Base-by-base conservation (phyloP, 163 green algal genomes). In the Scenedesmus sp. region DNA sequence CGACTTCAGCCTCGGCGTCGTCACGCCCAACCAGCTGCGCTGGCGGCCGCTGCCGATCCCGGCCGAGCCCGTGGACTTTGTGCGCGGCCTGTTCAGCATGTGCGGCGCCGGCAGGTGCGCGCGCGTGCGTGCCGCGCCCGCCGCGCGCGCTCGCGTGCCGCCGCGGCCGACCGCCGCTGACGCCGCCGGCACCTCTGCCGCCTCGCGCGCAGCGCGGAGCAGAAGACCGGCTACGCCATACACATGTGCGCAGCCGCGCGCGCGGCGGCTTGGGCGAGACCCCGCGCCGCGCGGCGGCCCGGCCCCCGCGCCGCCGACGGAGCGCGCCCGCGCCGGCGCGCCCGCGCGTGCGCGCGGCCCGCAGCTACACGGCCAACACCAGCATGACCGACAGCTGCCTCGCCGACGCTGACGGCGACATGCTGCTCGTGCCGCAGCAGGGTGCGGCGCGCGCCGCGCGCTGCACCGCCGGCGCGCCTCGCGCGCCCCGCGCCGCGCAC, bases 351-450 rank as follows among this genome's bases (percentile, higher is more conserved):
- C n/a, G n/a, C n/a, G n/a, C n/a, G n/a, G n/a, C n/a, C n/a, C n/a
- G n/a, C 58, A 66, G 58, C 44, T 99, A 98, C 81, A 83, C 89
- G 0, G 81, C 81, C 62, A 97, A 86, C 63, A 75, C 63, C 0
- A 79, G 48, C 58, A 99, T 98, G 95, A 53, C 80, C 4, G 86
- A 94, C 80, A 78, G 31, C 39, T 96, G 89, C 72, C 66, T 98
- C 7, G 84, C 87, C 70, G 98, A 98, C 73, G 94, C 95, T 14
- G 95, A 99, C 76, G 95, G 95, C 0, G 94, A 98, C 84, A 88
- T 98, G 36, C 91, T 99, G 14, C 89, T 99, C 28, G 95, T 99
- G 26, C 95, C 95, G 5, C 93, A 99, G 83, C 84, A 92, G 75
- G 94, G 93, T 93, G 63, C 24, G 78, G n/a, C n/a, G n/a, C n/a